Percentiles rank a stretch among this genome's conserved stretches.
phyloP scores from a whole-genome alignment of 164 flowering plant genomes.

The Santalum album region DNA sequence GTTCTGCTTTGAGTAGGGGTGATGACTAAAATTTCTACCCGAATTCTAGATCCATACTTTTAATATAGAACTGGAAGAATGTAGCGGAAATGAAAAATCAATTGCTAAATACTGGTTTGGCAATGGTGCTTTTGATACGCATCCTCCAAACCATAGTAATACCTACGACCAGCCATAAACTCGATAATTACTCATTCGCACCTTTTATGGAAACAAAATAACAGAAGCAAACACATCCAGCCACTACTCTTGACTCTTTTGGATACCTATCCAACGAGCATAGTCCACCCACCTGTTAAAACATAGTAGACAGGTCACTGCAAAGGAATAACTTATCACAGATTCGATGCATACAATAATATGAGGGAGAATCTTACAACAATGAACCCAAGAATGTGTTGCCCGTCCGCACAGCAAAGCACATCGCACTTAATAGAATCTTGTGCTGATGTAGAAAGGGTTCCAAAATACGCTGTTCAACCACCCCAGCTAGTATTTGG shows the following conservation, averaged over 20 bases:
- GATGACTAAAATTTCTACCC: too few relatives aligned
- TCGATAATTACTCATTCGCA: too few relatives aligned
- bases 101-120: too few relatives aligned
- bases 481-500: conserved; percentile 85
- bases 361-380: conserved; percentile 57
- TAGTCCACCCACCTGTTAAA: conserved; percentile 64
- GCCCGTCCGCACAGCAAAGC: conserved; percentile 92
- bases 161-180: too few relatives aligned
- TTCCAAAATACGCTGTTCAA: conserved; percentile 85
- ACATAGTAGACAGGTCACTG: not conserved
- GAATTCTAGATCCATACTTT: too few relatives aligned
- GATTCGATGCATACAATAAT: not conserved
- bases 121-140: too few relatives aligned
- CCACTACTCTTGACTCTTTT: conserved; percentile 24
- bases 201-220: too few relatives aligned
- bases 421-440: conserved; percentile 66
- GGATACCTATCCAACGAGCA: conserved; percentile 56
- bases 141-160: too few relatives aligned
- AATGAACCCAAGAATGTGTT: conserved; percentile 95
- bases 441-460: conserved; percentile 82
- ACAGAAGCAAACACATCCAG: too few relatives aligned
- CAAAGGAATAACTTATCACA: not conserved
- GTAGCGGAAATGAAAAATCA: too few relatives aligned
- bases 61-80: too few relatives aligned
- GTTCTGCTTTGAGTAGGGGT: too few relatives aligned